These are phyloP conservation scores for Leishmania aethiopica DNA, from an alignment of 208 protist genomes.

Conservation along the genomic window DNA sequence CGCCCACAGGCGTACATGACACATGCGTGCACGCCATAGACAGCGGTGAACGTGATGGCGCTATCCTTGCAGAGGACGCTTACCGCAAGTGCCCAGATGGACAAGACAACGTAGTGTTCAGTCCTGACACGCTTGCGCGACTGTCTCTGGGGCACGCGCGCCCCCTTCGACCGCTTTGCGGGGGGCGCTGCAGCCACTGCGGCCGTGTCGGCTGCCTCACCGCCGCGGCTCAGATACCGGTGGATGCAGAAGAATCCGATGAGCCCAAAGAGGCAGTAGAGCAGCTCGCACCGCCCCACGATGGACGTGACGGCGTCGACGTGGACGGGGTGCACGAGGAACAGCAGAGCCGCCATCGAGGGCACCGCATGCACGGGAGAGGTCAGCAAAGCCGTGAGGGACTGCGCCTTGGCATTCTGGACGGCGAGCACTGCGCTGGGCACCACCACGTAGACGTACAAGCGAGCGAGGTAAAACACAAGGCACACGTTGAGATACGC, in stretches of 20 bases:
- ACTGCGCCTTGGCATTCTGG: not conserved
- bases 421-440: not conserved
- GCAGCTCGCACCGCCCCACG: conserved; percentile 77
- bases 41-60: conserved; percentile 68
- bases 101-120: conserved; percentile 33
- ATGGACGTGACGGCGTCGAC: conserved; percentile 81
- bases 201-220: not conserved
- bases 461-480: conserved; percentile 49
- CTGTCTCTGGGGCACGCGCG: too few relatives aligned
- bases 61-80: conserved; percentile 74
- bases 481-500: conserved; percentile 49
- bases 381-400: conserved; percentile 11
- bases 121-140: not conserved
- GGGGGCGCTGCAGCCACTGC: not conserved
- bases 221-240: conserved; percentile 26
- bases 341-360: conserved; percentile 53
- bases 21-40: conserved; percentile 55
- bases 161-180: too few relatives aligned
- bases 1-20: conserved; percentile 35
- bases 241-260: conserved; percentile 48
- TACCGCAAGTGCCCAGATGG: conserved; percentile 2
- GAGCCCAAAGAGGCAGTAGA: conserved; percentile 72
- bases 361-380: conserved; percentile 30
- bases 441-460: conserved; percentile 33
- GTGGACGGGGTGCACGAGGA: conserved; percentile 85